A percentile compares a stretch with the other conserved stretches of the same genome.
These are phyloP conservation scores for Inga leiocalycina DNA, from an alignment of 306 rosid genomes.

Conservation along the genomic window DNA sequence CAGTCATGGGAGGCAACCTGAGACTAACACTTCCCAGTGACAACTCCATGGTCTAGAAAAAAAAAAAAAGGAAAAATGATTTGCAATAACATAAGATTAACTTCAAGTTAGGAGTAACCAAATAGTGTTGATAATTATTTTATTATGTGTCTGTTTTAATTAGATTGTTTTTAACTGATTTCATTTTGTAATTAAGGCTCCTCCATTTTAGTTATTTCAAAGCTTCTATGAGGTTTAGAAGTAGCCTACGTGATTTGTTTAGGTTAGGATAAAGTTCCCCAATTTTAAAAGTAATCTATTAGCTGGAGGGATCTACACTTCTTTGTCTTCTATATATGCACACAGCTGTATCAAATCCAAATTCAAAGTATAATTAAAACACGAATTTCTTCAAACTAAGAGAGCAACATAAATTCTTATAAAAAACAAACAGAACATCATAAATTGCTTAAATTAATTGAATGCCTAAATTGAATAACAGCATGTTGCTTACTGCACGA, in stretches of 20 bases:
- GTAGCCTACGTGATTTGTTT: background rate
- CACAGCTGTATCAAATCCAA: background rate
- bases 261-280: background rate
- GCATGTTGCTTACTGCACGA: slow-evolving; percentile 95
- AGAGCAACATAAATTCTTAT: background rate
- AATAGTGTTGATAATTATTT: no score
- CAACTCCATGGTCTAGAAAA: no score
- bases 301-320: background rate
- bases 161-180: no score
- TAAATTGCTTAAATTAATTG: slow-evolving; percentile 18
- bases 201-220: background rate
- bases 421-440: background rate
- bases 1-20: no score
- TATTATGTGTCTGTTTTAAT: no score
- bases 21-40: no score
- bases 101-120: no score
- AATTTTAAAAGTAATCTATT: background rate
- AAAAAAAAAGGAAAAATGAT: no score
- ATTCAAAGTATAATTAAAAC: background rate
- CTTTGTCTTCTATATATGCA: background rate
- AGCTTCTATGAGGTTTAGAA: background rate
- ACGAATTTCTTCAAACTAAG: background rate
- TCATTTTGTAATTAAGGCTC: no score
- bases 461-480: slow-evolving; percentile 87
- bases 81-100: no score